Base-by-base conservation (phyloP, 768 basidiomycete species). In the Leccinum rimulosum region DNA sequence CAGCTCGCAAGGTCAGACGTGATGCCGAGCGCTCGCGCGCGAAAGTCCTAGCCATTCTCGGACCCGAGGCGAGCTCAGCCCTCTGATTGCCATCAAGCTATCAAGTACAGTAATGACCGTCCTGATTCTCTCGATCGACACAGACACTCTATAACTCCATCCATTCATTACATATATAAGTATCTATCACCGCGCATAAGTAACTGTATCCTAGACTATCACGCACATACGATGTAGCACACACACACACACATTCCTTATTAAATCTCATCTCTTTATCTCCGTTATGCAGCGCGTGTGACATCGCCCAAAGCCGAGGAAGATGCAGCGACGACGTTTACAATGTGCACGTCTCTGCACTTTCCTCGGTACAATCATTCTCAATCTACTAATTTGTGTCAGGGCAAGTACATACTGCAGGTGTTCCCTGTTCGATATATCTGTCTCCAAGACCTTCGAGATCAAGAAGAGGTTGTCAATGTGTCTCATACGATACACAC, bases 1-100 rank as follows among this genome's bases (percentile, higher is more conserved):
- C 43, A 4, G 10, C 19, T 3, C 58, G 54, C 56, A 67, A 51
- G 31, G 61, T 48, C 0, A 56, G n/a, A 57, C 65, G 65, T 50
- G 51, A 58, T 48, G 52, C 52, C 5, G 12, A 28, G 17, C 55
- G 64, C 27, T 63, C 65, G 1, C 65, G 49, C 40, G 6, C 48
- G 2, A 66, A 60, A 49, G 33, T 28, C 1, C 52, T 66, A 57
- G 52, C 57, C 5, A 9, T 63, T 4, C 45, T 56, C 0, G 55
- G 57, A 28, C 56, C 49, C 17, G 57, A 66, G 19, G 45, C 61
- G 25, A 27, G 14, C 25, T 9, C 31, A 4, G 45, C 50, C 36
- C 19, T 57, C 1, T 58, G 47, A 48, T 25, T n/a, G 8, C 17
- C 17, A 9, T 40, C 38, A 9, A n/a, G 33, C 8, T 40, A 40